These are phyloP conservation scores for Dryadomyces quercus-mongolicae DNA, from an alignment of 2,329 filamentous ascomycete genomes.

Conservation along the genomic window DNA sequence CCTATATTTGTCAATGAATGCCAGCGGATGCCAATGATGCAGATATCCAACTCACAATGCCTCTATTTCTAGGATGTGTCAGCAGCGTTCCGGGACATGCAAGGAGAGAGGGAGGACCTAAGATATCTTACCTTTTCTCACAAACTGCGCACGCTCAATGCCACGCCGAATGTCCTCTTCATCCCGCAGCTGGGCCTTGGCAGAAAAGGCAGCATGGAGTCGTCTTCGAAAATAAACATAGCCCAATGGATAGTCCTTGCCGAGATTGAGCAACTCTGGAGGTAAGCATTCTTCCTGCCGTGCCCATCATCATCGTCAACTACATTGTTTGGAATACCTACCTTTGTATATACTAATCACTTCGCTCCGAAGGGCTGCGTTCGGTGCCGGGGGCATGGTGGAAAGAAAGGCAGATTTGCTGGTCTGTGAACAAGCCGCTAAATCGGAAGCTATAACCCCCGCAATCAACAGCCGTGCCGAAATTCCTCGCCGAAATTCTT, in stretches of 20 bases:
- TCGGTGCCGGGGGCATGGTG: constrained; percentile 23
- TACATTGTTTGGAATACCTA: constrained; percentile 19
- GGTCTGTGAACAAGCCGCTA: not conserved
- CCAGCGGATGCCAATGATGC: too few relatives aligned
- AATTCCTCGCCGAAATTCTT: too few relatives aligned
- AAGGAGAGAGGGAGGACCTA: too few relatives aligned
- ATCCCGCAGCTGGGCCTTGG: constrained; percentile 57
- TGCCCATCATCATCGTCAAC: too few relatives aligned
- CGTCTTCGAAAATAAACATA: constrained; percentile 69
- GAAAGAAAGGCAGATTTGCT: not conserved
- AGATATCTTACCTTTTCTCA: constrained; percentile 64
- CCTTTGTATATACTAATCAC: constrained; percentile 88
- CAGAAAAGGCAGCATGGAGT: constrained; percentile 74
- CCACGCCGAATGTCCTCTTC: constrained; percentile 64
- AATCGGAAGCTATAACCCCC: not conserved
- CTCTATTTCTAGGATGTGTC: constrained; percentile 61
- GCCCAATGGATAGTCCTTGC: constrained; percentile 76
- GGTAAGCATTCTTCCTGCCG: not conserved
- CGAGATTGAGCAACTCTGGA: constrained; percentile 71
- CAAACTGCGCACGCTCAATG: constrained; percentile 70
- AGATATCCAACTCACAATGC: constrained; percentile 55
- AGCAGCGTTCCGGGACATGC: too few relatives aligned
- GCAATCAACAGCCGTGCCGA: not conserved
- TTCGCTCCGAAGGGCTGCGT: constrained; percentile 54
- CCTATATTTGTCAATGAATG: constrained; percentile 27